Conservation (phyloP, 1,139 yeast genomes). For the Meyerozyma sp. region DNA sequence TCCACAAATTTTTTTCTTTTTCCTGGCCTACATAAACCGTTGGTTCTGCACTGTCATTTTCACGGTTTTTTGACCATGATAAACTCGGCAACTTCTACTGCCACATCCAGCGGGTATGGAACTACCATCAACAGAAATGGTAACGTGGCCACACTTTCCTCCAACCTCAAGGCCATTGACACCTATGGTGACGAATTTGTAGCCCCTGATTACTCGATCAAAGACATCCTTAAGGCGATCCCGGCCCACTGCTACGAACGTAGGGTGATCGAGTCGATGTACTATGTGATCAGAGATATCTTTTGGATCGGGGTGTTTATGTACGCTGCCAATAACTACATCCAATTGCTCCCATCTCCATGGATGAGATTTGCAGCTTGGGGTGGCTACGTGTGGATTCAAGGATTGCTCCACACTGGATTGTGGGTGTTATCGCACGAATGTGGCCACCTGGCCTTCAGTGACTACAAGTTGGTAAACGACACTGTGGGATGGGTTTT, state of each 20-base stretch:
- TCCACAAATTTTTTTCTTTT: slow-evolving; percentile 1
- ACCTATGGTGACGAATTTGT: slow-evolving; percentile 61
- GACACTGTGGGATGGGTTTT: slow-evolving; percentile 78
- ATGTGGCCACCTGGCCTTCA: slow-evolving; percentile 85
- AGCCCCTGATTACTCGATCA: slow-evolving; percentile 71
- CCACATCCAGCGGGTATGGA: slow-evolving; percentile 4
- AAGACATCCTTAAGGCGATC: slow-evolving; percentile 65
- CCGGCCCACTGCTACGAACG: slow-evolving; percentile 76
- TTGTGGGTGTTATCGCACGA: slow-evolving; percentile 87
- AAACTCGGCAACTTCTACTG: slow-evolving; percentile 8
- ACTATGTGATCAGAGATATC: slow-evolving; percentile 64
- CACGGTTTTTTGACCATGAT: slow-evolving; percentile 6
- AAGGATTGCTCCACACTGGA: slow-evolving; percentile 73
- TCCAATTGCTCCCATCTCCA: slow-evolving; percentile 28
- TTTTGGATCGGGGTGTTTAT: slow-evolving; percentile 45
- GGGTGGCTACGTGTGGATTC: slow-evolving; percentile 35
- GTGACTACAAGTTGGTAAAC: slow-evolving; percentile 63
- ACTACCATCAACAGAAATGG: slow-evolving; percentile 12
- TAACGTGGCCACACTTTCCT: slow-evolving; percentile 19
- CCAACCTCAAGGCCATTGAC: slow-evolving; percentile 43
- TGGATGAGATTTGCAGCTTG: slow-evolving; percentile 32
- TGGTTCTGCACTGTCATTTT: slow-evolving; percentile 2
- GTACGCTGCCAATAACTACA: slow-evolving; percentile 47
- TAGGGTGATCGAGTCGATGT: slow-evolving; percentile 49
- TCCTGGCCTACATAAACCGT: slow-evolving; percentile 3